These are phyloP conservation scores for Podila horticola DNA, from an alignment of 192 early-diverging fungal genomes.

Conservation along the genomic window DNA sequence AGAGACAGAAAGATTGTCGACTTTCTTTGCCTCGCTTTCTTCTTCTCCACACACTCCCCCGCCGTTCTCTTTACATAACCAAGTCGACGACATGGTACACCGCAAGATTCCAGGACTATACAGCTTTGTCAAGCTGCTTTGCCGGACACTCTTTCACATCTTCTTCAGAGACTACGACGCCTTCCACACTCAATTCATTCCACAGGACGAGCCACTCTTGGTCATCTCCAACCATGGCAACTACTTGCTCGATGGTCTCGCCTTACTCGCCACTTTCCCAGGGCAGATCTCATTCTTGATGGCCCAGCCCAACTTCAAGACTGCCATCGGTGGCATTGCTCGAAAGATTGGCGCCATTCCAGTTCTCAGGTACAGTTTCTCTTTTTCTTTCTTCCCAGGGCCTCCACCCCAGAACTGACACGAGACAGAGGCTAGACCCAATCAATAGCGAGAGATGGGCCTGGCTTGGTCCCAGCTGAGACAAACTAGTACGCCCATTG, in stretches of 20 bases:
- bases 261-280: slow-evolving; percentile 45
- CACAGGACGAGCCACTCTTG: slow-evolving; percentile 47
- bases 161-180: slow-evolving; percentile 56
- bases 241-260: slow-evolving; percentile 55
- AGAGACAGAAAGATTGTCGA: neutral
- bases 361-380: slow-evolving; percentile 26
- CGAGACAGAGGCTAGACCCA: too few species aligned
- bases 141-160: slow-evolving; percentile 49
- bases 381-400: too few species aligned
- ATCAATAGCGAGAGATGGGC: too few species aligned
- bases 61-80: neutral
- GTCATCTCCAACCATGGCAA: slow-evolving; percentile 58
- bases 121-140: slow-evolving; percentile 43
- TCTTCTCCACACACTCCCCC: neutral
- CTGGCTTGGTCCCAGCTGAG: too few species aligned
- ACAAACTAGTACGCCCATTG: too few species aligned
- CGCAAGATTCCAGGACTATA: slow-evolving; percentile 48
- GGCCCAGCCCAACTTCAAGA: slow-evolving; percentile 54
- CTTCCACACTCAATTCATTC: slow-evolving; percentile 41
- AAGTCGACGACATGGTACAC: slow-evolving; percentile 11
- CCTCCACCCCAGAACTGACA: too few species aligned
- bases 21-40: neutral
- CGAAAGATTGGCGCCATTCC: slow-evolving; percentile 54
- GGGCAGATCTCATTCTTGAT: slow-evolving; percentile 54
- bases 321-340: slow-evolving; percentile 49